Conservation (phyloP, 768 basidiomycete genomes). For the Lentinula raphanica region DNA sequence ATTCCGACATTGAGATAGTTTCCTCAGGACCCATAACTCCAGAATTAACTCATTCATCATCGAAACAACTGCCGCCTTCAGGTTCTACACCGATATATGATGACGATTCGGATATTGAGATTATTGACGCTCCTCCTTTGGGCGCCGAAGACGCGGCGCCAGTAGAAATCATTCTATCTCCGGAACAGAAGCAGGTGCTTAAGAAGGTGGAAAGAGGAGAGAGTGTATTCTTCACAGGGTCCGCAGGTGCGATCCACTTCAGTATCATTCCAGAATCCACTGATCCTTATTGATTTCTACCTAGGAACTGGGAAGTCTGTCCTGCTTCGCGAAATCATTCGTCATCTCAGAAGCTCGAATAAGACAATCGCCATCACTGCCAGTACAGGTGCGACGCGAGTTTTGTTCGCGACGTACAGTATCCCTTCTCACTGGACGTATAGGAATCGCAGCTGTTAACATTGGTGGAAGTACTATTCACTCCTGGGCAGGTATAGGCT, state of each 20-base stretch:
- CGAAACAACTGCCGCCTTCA: neutral
- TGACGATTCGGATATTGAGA: conserved; percentile 13
- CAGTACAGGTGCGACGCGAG: conserved; percentile 38
- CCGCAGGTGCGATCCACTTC: conserved; percentile 54
- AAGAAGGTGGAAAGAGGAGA: conserved; percentile 49
- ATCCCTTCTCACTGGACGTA: neutral
- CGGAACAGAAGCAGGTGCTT: conserved; percentile 48
- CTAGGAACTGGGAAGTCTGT: conserved; percentile 82
- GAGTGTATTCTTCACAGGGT: conserved; percentile 83
- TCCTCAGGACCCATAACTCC: neutral
- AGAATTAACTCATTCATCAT: neutral
- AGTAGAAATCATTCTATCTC: conserved; percentile 35
- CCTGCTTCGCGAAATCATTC: conserved; percentile 70
- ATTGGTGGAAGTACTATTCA: conserved; percentile 81
- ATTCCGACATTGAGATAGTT: conserved; percentile 1
- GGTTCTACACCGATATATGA: neutral
- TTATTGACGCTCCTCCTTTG: conserved; percentile 1
- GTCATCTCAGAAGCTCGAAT: conserved; percentile 33
- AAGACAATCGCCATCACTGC: conserved; percentile 68
- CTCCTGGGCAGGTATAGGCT: conserved; percentile 76
- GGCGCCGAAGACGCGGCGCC: neutral
- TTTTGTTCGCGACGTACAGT: too few relatives aligned
- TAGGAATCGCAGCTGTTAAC: conserved; percentile 69
- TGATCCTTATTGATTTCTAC: neutral
- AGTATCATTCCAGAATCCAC: neutral